Evolutionary conservation across 2,329 filamentous ascomycete species (phyloP).

Genomic region (Paramyrothecium sp.): DNA sequence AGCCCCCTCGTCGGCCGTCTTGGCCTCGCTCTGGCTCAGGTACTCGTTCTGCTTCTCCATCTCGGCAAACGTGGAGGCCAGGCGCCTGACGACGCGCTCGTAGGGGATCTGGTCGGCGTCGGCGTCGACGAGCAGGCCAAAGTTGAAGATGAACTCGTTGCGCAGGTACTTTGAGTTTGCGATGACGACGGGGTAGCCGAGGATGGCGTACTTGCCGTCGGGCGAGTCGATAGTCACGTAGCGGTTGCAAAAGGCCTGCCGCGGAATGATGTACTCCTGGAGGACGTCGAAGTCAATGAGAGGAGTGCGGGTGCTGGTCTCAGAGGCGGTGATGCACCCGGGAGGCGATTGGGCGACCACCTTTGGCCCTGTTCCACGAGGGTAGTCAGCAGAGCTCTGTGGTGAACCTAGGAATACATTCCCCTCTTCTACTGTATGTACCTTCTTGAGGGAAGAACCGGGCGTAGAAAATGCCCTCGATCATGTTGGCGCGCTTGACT

Average conservation of each 20-base stretch:
- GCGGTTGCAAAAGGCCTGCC: constrained; percentile 92
- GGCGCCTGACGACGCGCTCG: constrained; percentile 79
- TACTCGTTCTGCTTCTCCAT: constrained; percentile 92
- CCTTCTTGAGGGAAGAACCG: constrained; percentile 67
- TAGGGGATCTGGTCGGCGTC: constrained; percentile 72
- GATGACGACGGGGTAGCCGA: constrained; percentile 89
- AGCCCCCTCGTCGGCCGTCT: constrained; percentile 36
- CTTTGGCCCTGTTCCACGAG: constrained; percentile 48
- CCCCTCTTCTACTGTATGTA: constrained; percentile 21
- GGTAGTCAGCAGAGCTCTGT: background rate
- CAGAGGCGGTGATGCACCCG: constrained; percentile 55
- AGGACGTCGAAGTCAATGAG: constrained; percentile 85
- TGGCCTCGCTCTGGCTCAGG: constrained; percentile 60
- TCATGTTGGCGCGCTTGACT: constrained; percentile 44
- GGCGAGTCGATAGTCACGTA: constrained; percentile 77
- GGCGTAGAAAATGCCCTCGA: constrained; percentile 70
- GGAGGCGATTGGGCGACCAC: constrained; percentile 62
- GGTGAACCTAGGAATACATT: background rate
- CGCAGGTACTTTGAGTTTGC: constrained; percentile 78
- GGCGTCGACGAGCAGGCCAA: constrained; percentile 75
- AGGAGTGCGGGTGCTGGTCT: constrained; percentile 42
- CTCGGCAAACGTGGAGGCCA: constrained; percentile 82
- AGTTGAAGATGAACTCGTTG: constrained; percentile 99
- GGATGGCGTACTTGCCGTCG: constrained; percentile 68
- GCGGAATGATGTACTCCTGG: constrained; percentile 90